Evolutionary conservation across 768 basidiomycete genomes (phyloP).

Genomic region (Tylopilus cervinicoccineus): DNA sequence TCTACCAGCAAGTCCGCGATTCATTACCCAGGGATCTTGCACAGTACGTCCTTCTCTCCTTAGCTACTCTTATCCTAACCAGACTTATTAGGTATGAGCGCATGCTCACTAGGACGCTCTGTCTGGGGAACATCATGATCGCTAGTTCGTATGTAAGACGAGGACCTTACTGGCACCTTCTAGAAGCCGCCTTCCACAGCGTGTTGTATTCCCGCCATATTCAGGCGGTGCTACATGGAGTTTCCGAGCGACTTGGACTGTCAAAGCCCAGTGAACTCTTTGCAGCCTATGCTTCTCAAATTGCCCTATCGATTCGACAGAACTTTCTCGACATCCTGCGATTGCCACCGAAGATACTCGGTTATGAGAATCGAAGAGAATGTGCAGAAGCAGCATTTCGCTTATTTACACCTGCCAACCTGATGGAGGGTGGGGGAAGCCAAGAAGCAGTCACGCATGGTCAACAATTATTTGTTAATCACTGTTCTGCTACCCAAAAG

Average conservation of each 20-base stretch:
- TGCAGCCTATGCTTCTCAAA: slow-evolving; percentile 70
- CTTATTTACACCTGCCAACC: slow-evolving; percentile 62
- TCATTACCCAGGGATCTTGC: slow-evolving; percentile 43
- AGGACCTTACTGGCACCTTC: slow-evolving; percentile 82
- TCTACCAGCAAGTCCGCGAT: slow-evolving; percentile 46
- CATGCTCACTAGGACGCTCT: slow-evolving; percentile 70
- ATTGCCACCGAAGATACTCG: slow-evolving; percentile 71
- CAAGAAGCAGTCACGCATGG: slow-evolving; percentile 34
- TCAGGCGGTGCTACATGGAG: slow-evolving; percentile 52
- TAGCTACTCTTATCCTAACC: slow-evolving; percentile 9
- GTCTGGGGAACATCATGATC: slow-evolving; percentile 74
- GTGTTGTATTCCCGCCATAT: slow-evolving; percentile 31
- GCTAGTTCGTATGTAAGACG: slow-evolving; percentile 72
- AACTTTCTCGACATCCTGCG: slow-evolving; percentile 48
- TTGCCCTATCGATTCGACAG: slow-evolving; percentile 62
- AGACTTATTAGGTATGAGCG: slow-evolving; percentile 55
- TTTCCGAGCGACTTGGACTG: slow-evolving; percentile 67
- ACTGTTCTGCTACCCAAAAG: slow-evolving; percentile 60
- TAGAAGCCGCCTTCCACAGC: slow-evolving; percentile 56
- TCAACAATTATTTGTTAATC: slow-evolving; percentile 47
- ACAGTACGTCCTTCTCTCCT: slow-evolving; percentile 38
- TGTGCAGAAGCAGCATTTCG: slow-evolving; percentile 66
- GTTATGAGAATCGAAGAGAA: slow-evolving; percentile 63
- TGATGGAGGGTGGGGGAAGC: slow-evolving; percentile 41
- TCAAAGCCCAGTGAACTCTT: slow-evolving; percentile 59